These are phyloP conservation scores for Chaetoscypha palmicola DNA, from an alignment of 2,329 filamentous ascomycete genomes.

Conservation along the genomic window DNA sequence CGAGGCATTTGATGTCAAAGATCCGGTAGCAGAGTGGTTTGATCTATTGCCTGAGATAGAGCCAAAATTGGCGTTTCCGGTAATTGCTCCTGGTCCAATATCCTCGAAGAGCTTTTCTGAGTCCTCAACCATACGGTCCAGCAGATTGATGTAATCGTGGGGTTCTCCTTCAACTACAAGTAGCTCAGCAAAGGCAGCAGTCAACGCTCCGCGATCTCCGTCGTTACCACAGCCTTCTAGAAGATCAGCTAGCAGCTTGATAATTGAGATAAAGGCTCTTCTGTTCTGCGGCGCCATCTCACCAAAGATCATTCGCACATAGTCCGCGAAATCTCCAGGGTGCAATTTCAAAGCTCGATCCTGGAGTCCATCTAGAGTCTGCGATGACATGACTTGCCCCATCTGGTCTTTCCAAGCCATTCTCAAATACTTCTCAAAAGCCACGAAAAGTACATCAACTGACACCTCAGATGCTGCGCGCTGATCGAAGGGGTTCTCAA, in stretches of 20 bases:
- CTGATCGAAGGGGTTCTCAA: conserved; percentile 74
- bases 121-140: conserved; percentile 85
- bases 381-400: conserved; percentile 70
- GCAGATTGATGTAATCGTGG: conserved; percentile 76
- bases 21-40: conserved; percentile 46
- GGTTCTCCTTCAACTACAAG: conserved; percentile 71
- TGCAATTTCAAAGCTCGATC: conserved; percentile 57
- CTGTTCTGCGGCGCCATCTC: conserved; percentile 64
- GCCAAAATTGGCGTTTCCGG: conserved; percentile 18
- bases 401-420: conserved; percentile 86
- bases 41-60: conserved; percentile 25
- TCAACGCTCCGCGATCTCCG: conserved; percentile 80
- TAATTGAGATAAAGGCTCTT: conserved; percentile 73
- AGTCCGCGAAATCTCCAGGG: conserved; percentile 66
- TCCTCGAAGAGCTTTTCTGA: conserved; percentile 83
- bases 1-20: conserved; percentile 77
- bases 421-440: conserved; percentile 87
- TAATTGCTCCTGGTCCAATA: conserved; percentile 31
- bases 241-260: conserved; percentile 80
- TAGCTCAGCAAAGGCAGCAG: conserved; percentile 81
- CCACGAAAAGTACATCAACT: conserved; percentile 79
- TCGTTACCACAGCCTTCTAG: conserved; percentile 88
- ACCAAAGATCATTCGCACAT: conserved; percentile 55
- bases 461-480: conserved; percentile 68
- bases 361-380: conserved; percentile 69